Percentiles rank a stretch among this genome's conserved stretches.
These are phyloP conservation scores for Eucalyptus microcorys DNA, from an alignment of 345 rosid species.

Conservation along the genomic window DNA sequence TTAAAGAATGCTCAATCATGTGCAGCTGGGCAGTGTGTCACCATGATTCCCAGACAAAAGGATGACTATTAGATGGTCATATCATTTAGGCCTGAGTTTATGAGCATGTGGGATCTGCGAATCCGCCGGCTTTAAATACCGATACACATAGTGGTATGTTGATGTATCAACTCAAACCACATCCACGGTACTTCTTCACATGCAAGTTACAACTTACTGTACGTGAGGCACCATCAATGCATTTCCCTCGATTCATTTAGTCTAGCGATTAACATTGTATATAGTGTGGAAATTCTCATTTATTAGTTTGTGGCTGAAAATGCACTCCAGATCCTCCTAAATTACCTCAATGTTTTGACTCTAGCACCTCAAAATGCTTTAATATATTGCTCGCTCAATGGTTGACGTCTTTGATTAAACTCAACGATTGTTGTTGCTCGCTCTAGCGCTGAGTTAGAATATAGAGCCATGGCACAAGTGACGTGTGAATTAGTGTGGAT, in stretches of 20 bases:
- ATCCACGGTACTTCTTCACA: neutral
- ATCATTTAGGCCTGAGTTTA: neutral
- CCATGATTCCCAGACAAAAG: neutral
- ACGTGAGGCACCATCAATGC: neutral
- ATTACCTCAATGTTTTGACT: neutral
- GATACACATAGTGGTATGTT: neutral
- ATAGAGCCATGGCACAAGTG: too few relatives aligned
- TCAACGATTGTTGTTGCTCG: neutral
- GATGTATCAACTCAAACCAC: neutral
- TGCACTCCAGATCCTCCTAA: neutral
- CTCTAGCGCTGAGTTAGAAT: too few relatives aligned
- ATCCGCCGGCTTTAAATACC: accelerated
- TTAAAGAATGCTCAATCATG: neutral
- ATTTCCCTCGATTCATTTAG: neutral
- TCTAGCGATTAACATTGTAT: neutral
- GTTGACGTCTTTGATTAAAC: neutral
- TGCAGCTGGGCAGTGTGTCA: neutral
- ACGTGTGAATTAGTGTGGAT: too few relatives aligned
- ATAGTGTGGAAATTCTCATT: neutral
- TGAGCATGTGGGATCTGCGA: neutral
- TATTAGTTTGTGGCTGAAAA: neutral
- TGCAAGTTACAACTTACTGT: neutral
- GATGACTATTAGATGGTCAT: neutral
- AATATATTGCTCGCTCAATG: neutral
- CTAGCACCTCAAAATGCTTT: neutral